These are phyloP conservation scores for Petrea volubilis DNA, from an alignment of 257 asterid genomes.

Conservation along the genomic window DNA sequence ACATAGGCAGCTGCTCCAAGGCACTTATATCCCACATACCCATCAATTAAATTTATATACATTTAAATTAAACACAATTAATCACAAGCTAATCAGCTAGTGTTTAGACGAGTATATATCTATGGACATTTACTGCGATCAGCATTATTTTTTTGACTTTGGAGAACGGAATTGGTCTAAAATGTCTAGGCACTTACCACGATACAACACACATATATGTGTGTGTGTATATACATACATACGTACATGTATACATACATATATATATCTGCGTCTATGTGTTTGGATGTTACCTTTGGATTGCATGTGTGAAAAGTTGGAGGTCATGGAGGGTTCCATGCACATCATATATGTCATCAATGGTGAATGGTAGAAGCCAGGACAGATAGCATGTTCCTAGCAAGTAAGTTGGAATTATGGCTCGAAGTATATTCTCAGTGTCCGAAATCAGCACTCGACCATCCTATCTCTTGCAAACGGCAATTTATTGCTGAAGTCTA, in stretches of 20 bases:
- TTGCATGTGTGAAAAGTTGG: conserved; percentile 20
- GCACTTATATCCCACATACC: conserved; percentile 29
- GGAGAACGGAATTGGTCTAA: too few relatives aligned
- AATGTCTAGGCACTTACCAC: too few relatives aligned
- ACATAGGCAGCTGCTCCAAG: conserved; percentile 12
- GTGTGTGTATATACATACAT: too few relatives aligned
- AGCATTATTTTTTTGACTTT: too few relatives aligned
- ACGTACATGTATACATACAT: too few relatives aligned
- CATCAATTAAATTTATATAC: too few relatives aligned
- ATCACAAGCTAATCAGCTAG: too few relatives aligned
- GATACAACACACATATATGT: too few relatives aligned
- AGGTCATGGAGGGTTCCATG: conserved; percentile 32
- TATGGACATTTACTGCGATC: too few relatives aligned
- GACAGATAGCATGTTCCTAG: conserved; percentile 15
- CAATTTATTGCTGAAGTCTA: conserved; percentile 19
- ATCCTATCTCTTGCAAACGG: conserved; percentile 38
- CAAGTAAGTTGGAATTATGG: conserved; percentile 18
- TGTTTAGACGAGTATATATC: too few relatives aligned
- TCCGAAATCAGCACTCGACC: conserved; percentile 38
- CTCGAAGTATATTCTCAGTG: conserved; percentile 26
- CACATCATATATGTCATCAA: conserved; percentile 38
- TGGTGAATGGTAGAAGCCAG: conserved; percentile 1
- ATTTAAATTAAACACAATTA: too few relatives aligned
- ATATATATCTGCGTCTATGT: too few relatives aligned
- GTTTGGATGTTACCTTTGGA: conserved; percentile 18